A percentile compares a stretch with the other conserved stretches of the same genome.
Conservation (phyloP, 2,329 filamentous ascomycete genomes). For the Bipolaris cookei region DNA sequence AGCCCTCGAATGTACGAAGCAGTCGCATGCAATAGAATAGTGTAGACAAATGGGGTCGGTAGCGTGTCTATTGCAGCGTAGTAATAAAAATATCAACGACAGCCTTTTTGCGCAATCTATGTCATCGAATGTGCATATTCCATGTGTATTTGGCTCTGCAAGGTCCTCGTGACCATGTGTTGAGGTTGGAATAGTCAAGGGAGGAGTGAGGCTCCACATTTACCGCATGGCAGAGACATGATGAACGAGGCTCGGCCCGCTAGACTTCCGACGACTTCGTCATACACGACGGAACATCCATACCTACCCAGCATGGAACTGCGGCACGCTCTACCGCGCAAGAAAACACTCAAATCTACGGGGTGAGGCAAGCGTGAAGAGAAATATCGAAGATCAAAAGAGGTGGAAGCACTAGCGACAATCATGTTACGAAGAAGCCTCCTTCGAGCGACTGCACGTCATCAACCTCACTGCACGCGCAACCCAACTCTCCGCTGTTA, state of each 20-base stretch:
- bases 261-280: constrained; percentile 14
- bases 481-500: constrained; percentile 24
- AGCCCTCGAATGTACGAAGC: neutral
- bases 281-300: constrained; percentile 4
- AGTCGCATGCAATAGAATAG: neutral
- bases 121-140: neutral
- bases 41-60: neutral
- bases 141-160: neutral
- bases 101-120: neutral
- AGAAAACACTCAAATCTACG: neutral
- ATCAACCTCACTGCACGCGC: constrained; percentile 2
- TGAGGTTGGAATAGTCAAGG: constrained; percentile 22
- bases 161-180: neutral
- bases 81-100: neutral
- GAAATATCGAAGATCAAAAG: neutral
- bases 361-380: constrained; percentile 3
- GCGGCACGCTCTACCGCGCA: neutral
- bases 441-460: constrained; percentile 3
- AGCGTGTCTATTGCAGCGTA: neutral
- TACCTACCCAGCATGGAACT: constrained; percentile 2
- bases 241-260: constrained; percentile 13
- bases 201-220: constrained; percentile 4
- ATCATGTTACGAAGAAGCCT: constrained; percentile 23
- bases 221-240: neutral
- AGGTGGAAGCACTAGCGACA: neutral